Evolutionary conservation across 2,329 filamentous ascomycete species (phyloP).

Genomic region (Cercospora citrullina): DNA sequence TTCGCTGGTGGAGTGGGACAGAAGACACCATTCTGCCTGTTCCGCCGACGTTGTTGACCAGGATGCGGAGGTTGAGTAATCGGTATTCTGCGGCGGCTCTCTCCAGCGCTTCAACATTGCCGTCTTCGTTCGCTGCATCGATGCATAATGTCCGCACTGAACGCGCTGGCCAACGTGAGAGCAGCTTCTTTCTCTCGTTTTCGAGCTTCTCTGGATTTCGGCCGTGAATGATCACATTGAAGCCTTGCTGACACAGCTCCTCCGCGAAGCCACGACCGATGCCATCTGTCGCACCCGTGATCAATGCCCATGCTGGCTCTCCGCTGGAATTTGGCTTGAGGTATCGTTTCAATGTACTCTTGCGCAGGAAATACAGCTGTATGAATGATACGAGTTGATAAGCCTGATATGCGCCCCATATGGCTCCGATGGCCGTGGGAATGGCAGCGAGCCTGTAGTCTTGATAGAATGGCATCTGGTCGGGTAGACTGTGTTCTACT

Average conservation of each 20-base stretch:
- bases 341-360: conserved; percentile 31
- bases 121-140: conserved; percentile 19
- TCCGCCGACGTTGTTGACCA: conserved; percentile 61
- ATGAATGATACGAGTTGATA: conserved; percentile 29
- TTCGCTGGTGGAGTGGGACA: conserved; percentile 41
- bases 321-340: conserved; percentile 6
- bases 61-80: conserved; percentile 51
- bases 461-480: background rate
- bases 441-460: conserved; percentile 2
- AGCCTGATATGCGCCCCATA: conserved; percentile 25
- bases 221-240: conserved; percentile 61
- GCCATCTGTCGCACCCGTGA: conserved; percentile 55
- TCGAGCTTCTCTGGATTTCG: conserved; percentile 54
- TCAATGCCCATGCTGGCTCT: conserved; percentile 24
- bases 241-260: conserved; percentile 54
- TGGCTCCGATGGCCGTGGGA: conserved; percentile 22
- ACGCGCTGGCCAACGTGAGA: conserved; percentile 42
- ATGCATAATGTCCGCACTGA: conserved; percentile 42
- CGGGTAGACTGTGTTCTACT: background rate
- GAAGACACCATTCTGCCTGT: conserved; percentile 38
- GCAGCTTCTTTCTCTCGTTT: conserved; percentile 44
- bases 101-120: conserved; percentile 47
- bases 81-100: conserved; percentile 28
- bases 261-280: conserved; percentile 55
- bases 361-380: conserved; percentile 31